Percentiles rank a stretch among this genome's conserved stretches.
These are phyloP conservation scores for Sugiyamaella americana DNA, from an alignment of 805 yeast species.

Conservation along the genomic window DNA sequence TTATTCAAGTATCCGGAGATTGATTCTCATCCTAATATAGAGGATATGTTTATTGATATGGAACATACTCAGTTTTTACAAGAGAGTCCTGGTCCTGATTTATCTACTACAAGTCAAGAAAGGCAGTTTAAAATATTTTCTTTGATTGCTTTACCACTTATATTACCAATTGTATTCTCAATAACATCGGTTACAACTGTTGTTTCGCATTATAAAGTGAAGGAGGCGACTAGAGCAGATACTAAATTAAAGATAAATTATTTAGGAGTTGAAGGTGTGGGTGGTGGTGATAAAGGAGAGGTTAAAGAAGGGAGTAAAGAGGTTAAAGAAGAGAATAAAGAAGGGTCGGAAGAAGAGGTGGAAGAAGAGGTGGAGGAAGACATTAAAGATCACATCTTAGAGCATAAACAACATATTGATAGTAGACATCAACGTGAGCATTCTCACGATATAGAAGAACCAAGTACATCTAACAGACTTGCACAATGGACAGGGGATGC, in stretches of 20 bases:
- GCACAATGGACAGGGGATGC: conserved; percentile 18
- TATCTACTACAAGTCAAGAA: conserved; percentile 10
- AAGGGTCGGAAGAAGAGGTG: too few species aligned
- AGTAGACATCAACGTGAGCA: background rate
- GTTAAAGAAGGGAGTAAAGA: too few species aligned
- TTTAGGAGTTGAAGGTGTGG: background rate
- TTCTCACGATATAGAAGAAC: background rate
- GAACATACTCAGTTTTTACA: conserved; percentile 14
- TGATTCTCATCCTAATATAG: background rate
- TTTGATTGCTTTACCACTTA: conserved; percentile 13
- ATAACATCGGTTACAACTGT: conserved; percentile 19
- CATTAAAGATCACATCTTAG: too few species aligned
- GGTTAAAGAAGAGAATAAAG: too few species aligned
- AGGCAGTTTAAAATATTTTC: conserved; percentile 15
- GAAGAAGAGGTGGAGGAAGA: too few species aligned
- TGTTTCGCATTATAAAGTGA: conserved; percentile 18
- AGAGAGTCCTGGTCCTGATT: conserved; percentile 2
- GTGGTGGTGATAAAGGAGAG: too few species aligned
- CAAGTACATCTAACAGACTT: conserved; percentile 9
- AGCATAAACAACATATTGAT: too few species aligned
- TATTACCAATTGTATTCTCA: conserved; percentile 18
- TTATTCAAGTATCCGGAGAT: conserved; percentile 2
- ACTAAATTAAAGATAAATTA: too few species aligned
- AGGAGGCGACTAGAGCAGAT: conserved; percentile 5
- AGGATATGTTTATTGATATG: conserved; percentile 22